Evolutionary conservation across 768 basidiomycete genomes (phyloP).

Genomic region (Leccinum broughii): DNA sequence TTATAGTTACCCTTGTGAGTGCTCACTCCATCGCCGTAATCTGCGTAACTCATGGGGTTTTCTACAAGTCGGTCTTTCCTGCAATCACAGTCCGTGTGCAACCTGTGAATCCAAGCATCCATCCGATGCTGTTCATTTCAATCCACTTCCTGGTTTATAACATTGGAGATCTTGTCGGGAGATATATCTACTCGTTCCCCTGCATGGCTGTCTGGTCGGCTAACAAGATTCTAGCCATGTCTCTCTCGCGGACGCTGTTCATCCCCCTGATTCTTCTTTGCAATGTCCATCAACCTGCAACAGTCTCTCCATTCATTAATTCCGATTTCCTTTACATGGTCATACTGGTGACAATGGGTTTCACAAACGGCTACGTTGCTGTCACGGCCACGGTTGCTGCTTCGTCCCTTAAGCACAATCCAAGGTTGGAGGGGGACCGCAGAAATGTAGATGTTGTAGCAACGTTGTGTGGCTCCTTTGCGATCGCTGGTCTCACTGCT

Average conservation of each 20-base stretch:
- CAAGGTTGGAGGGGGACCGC: conserved; percentile 59
- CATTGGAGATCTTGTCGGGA: conserved; percentile 68
- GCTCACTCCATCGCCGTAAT: neutral
- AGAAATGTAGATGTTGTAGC: conserved; percentile 88
- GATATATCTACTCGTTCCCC: conserved; percentile 67
- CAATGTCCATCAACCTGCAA: conserved; percentile 63
- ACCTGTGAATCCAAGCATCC: conserved; percentile 62
- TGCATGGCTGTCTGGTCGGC: conserved; percentile 68
- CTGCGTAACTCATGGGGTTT: conserved; percentile 4
- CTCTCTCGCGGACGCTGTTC: conserved; percentile 74
- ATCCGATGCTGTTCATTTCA: conserved; percentile 82
- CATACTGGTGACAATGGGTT: conserved; percentile 71
- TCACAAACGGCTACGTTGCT: conserved; percentile 78
- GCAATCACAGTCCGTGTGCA: conserved; percentile 78
- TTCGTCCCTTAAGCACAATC: conserved; percentile 79
- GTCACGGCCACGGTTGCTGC: conserved; percentile 82
- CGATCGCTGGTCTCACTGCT: conserved; percentile 70
- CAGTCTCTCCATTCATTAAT: conserved; percentile 50
- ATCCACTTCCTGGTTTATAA: conserved; percentile 79
- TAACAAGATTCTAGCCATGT: conserved; percentile 57
- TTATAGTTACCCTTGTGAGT: conserved; percentile 76
- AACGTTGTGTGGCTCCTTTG: conserved; percentile 74
- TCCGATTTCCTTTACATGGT: conserved; percentile 78
- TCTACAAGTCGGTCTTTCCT: conserved; percentile 76
- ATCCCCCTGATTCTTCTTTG: conserved; percentile 88